Conservation (phyloP, 2,329 filamentous ascomycete genomes). For the Gaeumannomyces tritici region DNA sequence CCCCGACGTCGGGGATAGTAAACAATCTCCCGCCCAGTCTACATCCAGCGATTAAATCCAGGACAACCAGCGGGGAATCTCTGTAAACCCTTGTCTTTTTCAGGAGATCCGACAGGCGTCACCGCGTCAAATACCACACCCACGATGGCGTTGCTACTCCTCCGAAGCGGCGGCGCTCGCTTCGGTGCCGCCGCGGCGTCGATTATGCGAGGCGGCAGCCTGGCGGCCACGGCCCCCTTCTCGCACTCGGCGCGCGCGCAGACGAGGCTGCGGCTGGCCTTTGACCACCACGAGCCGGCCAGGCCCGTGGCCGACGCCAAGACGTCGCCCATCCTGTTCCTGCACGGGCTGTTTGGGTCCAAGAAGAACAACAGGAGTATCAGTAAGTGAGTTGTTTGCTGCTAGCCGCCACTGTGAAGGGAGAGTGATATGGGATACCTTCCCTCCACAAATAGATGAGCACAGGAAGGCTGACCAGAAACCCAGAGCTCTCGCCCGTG, state of each 20-base stretch:
- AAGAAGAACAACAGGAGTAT: conserved; percentile 93
- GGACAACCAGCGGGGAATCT: too few species aligned
- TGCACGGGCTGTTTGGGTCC: conserved; percentile 90
- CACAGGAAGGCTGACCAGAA: conserved; percentile 7
- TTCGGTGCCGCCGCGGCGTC: too few species aligned
- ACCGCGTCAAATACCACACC: neutral
- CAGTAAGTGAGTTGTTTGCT: conserved; percentile 88
- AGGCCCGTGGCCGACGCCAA: conserved; percentile 31
- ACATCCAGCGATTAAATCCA: neutral
- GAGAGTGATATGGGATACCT: too few species aligned
- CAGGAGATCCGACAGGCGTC: too few species aligned
- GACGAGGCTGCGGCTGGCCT: conserved; percentile 37
- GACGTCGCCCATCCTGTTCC: conserved; percentile 64
- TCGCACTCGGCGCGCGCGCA: neutral
- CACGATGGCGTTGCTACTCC: neutral
- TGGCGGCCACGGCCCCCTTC: neutral
- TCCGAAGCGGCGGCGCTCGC: neutral
- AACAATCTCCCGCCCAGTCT: neutral
- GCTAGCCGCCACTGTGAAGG: too few species aligned
- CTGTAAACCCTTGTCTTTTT: too few species aligned
- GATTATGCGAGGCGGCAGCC: too few species aligned
- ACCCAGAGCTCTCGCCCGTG: conserved; percentile 64
- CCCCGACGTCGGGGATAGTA: neutral
- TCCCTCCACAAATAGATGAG: conserved; percentile 96
- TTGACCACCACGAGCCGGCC: conserved; percentile 55